A percentile compares a stretch with the other conserved stretches of the same genome.
phyloP scores from a whole-genome alignment of 2,329 filamentous ascomycete genomes.

The Neoscytalidium dimidiatum region DNA sequence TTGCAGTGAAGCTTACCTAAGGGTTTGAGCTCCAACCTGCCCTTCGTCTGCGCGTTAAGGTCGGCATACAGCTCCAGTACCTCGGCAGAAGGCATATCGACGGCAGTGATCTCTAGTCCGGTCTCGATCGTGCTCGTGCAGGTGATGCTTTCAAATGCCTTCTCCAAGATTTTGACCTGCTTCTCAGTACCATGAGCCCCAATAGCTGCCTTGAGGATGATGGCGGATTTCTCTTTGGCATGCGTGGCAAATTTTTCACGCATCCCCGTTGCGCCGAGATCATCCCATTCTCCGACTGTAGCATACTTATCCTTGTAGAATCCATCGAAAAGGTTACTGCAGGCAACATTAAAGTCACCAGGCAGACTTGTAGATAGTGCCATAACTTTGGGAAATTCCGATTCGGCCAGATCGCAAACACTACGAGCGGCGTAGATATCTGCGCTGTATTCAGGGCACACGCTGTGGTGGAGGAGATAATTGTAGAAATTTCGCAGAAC shows the following conservation, averaged over 20 bases:
- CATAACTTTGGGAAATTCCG: slow-evolving; percentile 65
- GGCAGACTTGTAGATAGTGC: slow-evolving; percentile 61
- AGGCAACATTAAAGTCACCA: slow-evolving; percentile 78
- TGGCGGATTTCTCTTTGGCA: slow-evolving; percentile 48
- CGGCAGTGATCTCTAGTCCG: slow-evolving; percentile 45
- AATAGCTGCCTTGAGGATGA: slow-evolving; percentile 54
- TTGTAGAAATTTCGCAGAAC: slow-evolving; percentile 85
- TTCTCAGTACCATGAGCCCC: slow-evolving; percentile 47
- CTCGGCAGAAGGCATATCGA: slow-evolving; percentile 50
- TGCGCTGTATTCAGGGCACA: slow-evolving; percentile 76
- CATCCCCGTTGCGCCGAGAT: slow-evolving; percentile 21
- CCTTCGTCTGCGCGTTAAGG: slow-evolving; percentile 31
- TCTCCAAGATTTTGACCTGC: slow-evolving; percentile 28
- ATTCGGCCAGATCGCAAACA: slow-evolving; percentile 66
- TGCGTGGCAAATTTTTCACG: neutral
- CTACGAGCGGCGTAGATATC: slow-evolving; percentile 67
- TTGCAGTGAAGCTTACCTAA: slow-evolving; percentile 58
- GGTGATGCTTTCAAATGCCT: slow-evolving; percentile 16
- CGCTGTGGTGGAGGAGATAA: slow-evolving; percentile 81
- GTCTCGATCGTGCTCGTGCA: slow-evolving; percentile 27
- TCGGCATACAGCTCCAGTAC: slow-evolving; percentile 50
- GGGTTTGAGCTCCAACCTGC: slow-evolving; percentile 49
- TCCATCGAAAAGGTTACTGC: slow-evolving; percentile 67
- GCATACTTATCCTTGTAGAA: slow-evolving; percentile 46
- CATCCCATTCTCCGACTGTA: slow-evolving; percentile 45